Evolutionary conservation across 75 land plant genomes (phyloP), one percentile per base, ranked within the genome.

Genomic region (Pseudotsuga menziesii): DNA sequence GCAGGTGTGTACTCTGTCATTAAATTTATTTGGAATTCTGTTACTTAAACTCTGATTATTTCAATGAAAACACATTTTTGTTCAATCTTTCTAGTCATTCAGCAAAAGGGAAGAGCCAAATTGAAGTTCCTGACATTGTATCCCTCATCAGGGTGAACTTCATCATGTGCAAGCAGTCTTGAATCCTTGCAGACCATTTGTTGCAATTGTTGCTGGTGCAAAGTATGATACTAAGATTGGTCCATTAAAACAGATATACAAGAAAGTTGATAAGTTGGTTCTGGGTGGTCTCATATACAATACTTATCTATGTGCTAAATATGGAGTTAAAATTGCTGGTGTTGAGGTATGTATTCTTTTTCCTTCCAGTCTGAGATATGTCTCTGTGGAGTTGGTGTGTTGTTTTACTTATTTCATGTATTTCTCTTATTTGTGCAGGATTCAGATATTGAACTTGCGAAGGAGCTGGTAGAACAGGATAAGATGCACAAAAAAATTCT

Each of bases 151-250:
- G 88, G 80, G 77, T 59, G 88, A 86, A 56, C 80, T 86, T 29
- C 73, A 44, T 56, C 85, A 86, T 55, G 88, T 86, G 73, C 80
- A 83, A 79, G 67, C 67, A 59, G 66, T 86, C n/a, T 57, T 86
- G 19, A 81, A 77, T 36, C 88, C 88, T 13, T 75, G 35, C n/a
- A 70, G 57, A 48, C 88, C 88, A 16, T 86, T 86, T 76, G 87
- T 86, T 25, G 88, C 88, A 15, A 74, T 86, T 19, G 86, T 86
- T 61, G 88, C 86, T 23, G 88, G 88, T 32, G 82, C 88, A 8
- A 86, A 86, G 80, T 86, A 86, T 77, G 88, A 86, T 58, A 86
- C 88, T 5, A 86, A 86, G 73, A 86, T 86, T 74, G 88, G 88
- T 29, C 88, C 88, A 20, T 57, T 86, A 57, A 84, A 56, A 1